phyloP scores from a whole-genome alignment of 1,284 basidiomycete species.

The Exobasidium cylindrosporum region DNA sequence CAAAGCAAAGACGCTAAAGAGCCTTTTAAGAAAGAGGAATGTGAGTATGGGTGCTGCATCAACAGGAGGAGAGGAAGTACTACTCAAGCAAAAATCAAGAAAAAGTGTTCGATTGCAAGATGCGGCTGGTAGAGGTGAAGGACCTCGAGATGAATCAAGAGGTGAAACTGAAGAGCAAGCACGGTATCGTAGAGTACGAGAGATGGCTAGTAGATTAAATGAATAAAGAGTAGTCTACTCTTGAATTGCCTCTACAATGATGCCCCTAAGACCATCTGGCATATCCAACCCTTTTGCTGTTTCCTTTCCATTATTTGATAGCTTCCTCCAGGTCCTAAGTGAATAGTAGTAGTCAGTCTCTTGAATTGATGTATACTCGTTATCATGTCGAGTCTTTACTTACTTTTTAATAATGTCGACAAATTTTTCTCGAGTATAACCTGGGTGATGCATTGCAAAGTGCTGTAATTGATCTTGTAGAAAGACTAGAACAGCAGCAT shows the following conservation, averaged over 20 bases:
- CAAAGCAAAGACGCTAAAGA: background rate
- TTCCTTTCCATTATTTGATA: constrained; percentile 36
- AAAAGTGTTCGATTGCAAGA: background rate
- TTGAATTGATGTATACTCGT: background rate
- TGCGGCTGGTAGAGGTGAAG: background rate
- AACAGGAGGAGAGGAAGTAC: background rate
- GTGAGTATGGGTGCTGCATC: background rate
- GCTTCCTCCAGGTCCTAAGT: constrained; percentile 45
- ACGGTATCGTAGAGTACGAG: background rate
- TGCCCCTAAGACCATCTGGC: constrained; percentile 30
- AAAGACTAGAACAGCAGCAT: constrained; percentile 51
- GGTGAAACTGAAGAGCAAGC: background rate
- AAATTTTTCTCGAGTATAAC: constrained; percentile 42
- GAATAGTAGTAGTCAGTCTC: background rate
- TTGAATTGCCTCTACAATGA: constrained; percentile 25
- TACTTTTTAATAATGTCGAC: constrained; percentile 48
- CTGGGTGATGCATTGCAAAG: constrained; percentile 39
- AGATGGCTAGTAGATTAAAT: constrained; percentile 2
- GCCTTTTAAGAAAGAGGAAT: background rate
- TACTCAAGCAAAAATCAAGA: background rate
- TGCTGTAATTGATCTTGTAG: constrained; percentile 39
- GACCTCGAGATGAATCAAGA: background rate
- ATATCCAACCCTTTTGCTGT: constrained; percentile 49
- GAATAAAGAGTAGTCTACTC: background rate
- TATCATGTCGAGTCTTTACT: constrained; percentile 2